Percentiles rank a stretch among this genome's conserved stretches.
These are phyloP conservation scores for Amoeboaphelidium protococcarum DNA, from an alignment of 371 early-diverging fungal species.

Conservation along the genomic window DNA sequence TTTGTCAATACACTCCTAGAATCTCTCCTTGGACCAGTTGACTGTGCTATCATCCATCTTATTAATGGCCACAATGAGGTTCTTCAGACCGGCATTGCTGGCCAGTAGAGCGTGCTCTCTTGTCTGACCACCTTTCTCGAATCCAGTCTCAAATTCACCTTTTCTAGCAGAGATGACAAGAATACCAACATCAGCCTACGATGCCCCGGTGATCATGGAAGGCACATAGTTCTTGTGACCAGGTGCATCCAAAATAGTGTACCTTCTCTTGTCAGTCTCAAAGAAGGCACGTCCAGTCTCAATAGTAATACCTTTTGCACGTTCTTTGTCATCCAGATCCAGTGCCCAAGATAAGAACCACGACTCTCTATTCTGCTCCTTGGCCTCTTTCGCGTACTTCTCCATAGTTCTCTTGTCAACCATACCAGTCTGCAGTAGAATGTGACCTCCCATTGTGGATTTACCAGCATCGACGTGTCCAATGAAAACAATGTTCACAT, in stretches of 20 bases:
- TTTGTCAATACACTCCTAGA: constrained; percentile 61
- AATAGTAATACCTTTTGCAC: constrained; percentile 91
- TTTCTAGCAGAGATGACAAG: constrained; percentile 93
- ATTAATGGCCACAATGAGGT: constrained; percentile 73
- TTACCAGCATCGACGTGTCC: constrained; percentile 99
- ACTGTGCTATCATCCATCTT: constrained; percentile 98
- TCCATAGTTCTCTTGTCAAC: constrained; percentile 98
- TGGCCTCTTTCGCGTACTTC: constrained; percentile 80
- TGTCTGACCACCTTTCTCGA: constrained; percentile 97
- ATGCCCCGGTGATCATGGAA: constrained; percentile 93
- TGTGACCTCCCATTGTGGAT: constrained; percentile 97
- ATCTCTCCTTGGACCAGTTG: constrained; percentile 59
- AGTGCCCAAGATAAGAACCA: constrained; percentile 96
- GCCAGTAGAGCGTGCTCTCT: constrained; percentile 94
- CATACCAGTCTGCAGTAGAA: constrained; percentile 76
- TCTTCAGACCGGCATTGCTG: constrained; percentile 84
- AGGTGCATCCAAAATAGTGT: constrained; percentile 93
- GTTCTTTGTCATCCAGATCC: constrained; percentile 82
- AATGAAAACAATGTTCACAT: constrained; percentile 89
- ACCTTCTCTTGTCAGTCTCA: constrained; percentile 76
- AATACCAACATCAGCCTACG: constrained; percentile 90
- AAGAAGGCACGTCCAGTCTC: constrained; percentile 93
- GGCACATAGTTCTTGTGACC: constrained; percentile 98
- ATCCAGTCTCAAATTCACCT: constrained; percentile 99
- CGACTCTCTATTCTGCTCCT: constrained; percentile 79